Percentiles rank a stretch among this genome's conserved stretches.
These are phyloP conservation scores for Eragrostis tef DNA, from an alignment of 202 grass and related monocot genomes.

Conservation along the genomic window DNA sequence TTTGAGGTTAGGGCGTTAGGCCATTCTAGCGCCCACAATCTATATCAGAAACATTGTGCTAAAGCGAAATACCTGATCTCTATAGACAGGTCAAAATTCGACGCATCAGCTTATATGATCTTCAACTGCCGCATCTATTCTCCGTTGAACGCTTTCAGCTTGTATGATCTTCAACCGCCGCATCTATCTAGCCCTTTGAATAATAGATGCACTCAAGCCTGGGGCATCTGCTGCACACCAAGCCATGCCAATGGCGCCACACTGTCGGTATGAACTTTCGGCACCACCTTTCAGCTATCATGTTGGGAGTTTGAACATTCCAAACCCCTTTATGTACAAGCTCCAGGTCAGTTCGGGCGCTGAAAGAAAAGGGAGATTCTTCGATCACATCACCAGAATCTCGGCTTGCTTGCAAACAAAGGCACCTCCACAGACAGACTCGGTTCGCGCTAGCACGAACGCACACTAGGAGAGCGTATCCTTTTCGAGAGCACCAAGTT, in stretches of 20 bases:
- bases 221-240: conserved; percentile 30
- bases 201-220: background rate
- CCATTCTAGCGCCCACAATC: background rate
- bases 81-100: background rate
- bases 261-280: conserved; percentile 56
- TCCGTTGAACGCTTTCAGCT: background rate
- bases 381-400: conserved; percentile 31
- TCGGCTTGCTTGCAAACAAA: conserved; percentile 26
- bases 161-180: background rate
- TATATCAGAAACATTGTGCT: background rate
- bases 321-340: background rate
- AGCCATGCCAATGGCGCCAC: conserved; percentile 35
- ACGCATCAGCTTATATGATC: background rate
- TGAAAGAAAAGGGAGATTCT: background rate
- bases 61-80: background rate
- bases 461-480: background rate
- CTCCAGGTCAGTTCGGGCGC: conserved; percentile 35
- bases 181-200: background rate
- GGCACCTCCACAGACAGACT: background rate
- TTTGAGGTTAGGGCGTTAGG: background rate
- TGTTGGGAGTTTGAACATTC: conserved; percentile 33
- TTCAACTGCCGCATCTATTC: background rate
- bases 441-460: background rate
- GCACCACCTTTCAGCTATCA: conserved; percentile 44
- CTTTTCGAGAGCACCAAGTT: background rate